Conservation (phyloP, 768 basidiomycete species). For the Trichaptum fuscoviolaceum region DNA sequence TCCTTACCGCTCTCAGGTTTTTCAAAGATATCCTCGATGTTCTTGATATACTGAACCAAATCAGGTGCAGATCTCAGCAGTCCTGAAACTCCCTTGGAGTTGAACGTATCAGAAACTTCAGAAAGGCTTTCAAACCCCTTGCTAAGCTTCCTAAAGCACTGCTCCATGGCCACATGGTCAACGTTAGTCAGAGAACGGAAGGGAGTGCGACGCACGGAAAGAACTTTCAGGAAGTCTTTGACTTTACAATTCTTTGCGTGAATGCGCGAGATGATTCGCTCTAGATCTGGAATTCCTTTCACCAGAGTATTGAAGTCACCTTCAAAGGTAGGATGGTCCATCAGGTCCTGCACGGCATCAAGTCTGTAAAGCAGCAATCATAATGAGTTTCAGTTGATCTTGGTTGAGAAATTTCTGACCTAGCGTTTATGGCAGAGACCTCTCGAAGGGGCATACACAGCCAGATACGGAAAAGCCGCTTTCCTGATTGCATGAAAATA, state of each 20-base stretch:
- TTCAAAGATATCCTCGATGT: constrained; percentile 68
- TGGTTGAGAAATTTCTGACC: constrained; percentile 38
- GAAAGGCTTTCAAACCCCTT: constrained; percentile 59
- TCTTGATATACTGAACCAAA: constrained; percentile 61
- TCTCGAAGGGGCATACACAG: constrained; percentile 87
- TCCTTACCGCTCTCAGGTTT: constrained; percentile 55
- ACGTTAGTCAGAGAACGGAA: constrained; percentile 8
- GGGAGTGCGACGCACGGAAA: constrained; percentile 46
- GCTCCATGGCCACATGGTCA: constrained; percentile 6
- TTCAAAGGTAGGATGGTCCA: constrained; percentile 74
- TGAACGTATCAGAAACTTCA: constrained; percentile 65
- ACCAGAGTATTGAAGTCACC: constrained; percentile 67
- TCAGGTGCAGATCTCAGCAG: constrained; percentile 81
- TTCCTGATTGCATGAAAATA: constrained; percentile 44
- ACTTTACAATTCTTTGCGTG: constrained; percentile 90
- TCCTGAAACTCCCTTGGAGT: constrained; percentile 68
- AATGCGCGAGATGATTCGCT: constrained; percentile 90
- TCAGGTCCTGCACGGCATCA: constrained; percentile 90
- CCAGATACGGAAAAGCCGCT: constrained; percentile 96
- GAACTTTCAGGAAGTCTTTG: constrained; percentile 81
- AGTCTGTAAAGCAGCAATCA: constrained; percentile 43
- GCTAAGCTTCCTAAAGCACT: constrained; percentile 76
- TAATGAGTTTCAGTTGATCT: constrained; percentile 4
- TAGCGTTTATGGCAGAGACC: constrained; percentile 78
- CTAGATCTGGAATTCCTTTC: constrained; percentile 85